These are phyloP conservation scores for Euphorbia lathyris DNA, from an alignment of 345 rosid genomes.

Conservation along the genomic window DNA sequence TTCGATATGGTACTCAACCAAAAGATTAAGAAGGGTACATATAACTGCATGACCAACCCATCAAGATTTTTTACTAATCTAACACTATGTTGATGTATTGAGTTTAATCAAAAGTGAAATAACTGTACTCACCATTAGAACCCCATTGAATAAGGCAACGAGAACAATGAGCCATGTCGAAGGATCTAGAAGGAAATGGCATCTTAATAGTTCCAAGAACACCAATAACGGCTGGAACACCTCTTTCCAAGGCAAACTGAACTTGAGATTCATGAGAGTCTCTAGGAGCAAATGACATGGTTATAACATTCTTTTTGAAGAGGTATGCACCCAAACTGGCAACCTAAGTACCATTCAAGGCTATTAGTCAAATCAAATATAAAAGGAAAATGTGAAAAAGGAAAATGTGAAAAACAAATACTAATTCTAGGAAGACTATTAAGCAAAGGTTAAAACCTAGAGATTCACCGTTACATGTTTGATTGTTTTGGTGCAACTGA, in stretches of 20 bases:
- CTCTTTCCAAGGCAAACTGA: constrained; percentile 35
- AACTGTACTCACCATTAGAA: constrained; percentile 25
- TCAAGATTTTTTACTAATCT: too few relatives aligned
- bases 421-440: not conserved
- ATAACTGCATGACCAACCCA: not conserved
- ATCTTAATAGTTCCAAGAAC: constrained; percentile 33
- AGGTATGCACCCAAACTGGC: constrained; percentile 37
- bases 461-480: not conserved
- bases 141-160: constrained; percentile 36
- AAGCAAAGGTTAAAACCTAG: not conserved
- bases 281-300: constrained; percentile 37
- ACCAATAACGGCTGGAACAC: constrained; percentile 37
- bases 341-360: constrained; percentile 19
- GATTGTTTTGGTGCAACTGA: not conserved
- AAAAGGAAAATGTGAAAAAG: not conserved
- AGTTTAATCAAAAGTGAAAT: not conserved
- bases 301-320: constrained; percentile 30
- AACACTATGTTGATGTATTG: not conserved
- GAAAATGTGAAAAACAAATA: too few relatives aligned
- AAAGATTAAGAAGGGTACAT: not conserved
- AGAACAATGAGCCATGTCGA: constrained; percentile 36
- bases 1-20: not conserved
- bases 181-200: constrained; percentile 34
- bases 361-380: constrained; percentile 4
- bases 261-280: constrained; percentile 38